phyloP scores from a whole-genome alignment of 805 yeast species.

The Kodamaea sagamina region DNA sequence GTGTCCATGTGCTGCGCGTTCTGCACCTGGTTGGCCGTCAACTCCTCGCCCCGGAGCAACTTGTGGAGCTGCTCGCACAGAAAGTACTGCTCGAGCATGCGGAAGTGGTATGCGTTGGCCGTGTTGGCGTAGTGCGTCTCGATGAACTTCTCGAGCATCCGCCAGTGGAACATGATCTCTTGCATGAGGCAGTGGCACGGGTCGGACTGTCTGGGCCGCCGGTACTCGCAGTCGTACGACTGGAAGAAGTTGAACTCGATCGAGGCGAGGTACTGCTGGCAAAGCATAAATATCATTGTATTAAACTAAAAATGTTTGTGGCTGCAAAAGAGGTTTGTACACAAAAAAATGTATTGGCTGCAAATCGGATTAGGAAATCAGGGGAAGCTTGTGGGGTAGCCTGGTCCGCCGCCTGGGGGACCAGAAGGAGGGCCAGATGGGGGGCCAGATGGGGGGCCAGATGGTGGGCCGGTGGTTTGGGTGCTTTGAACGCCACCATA shows the following conservation, averaged over 20 bases:
- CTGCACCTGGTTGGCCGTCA: conserved; percentile 2
- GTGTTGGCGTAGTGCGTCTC: conserved; percentile 1
- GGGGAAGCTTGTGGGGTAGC: background rate
- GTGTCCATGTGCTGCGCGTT: conserved; percentile 6
- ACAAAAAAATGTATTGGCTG: conserved; percentile 1
- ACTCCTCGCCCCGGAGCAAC: conserved; percentile 4
- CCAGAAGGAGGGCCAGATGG: too few species aligned
- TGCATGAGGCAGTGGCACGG: conserved; percentile 3
- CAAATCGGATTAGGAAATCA: background rate
- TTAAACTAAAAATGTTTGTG: conserved; percentile 5
- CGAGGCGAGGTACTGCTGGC: background rate
- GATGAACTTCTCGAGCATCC: conserved; percentile 4
- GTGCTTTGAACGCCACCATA: background rate
- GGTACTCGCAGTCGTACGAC: background rate
- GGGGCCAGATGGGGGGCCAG: too few species aligned
- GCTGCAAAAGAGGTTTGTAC: conserved; percentile 7
- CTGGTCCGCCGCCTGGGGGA: too few species aligned
- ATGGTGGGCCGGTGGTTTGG: too few species aligned
- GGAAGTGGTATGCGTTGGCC: conserved; percentile 5
- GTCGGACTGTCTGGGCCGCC: background rate
- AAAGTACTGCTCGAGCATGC: conserved; percentile 10
- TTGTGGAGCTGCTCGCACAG: conserved; percentile 5
- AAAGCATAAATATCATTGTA: conserved; percentile 3
- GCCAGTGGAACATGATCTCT: conserved; percentile 10
- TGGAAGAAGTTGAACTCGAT: background rate